Evolutionary conservation across 306 rosid genomes (phyloP).

Genomic region (Cucumis cinereus): DNA sequence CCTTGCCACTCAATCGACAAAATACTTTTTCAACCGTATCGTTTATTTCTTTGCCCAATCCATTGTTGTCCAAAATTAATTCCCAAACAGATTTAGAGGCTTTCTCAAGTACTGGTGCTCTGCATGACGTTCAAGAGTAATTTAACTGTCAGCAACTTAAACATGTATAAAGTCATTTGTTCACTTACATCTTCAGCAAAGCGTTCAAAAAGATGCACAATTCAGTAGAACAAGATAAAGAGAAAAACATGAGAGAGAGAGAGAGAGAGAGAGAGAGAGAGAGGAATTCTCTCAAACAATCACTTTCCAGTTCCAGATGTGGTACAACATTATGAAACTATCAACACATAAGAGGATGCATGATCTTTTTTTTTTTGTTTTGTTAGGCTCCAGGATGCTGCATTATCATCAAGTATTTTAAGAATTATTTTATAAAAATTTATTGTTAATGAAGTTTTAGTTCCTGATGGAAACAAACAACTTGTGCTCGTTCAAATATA

Average conservation of each 20-base stretch:
- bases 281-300: not conserved
- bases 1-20: slow-evolving; percentile 77
- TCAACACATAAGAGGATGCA: not conserved
- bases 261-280: not conserved
- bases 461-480: not conserved
- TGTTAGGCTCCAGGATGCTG: not conserved
- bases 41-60: slow-evolving; percentile 77
- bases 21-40: slow-evolving; percentile 78
- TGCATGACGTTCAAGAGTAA: slow-evolving; percentile 22
- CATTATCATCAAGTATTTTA: not conserved
- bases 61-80: slow-evolving; percentile 62
- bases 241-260: not conserved
- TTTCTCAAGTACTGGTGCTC: slow-evolving; percentile 81
- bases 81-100: slow-evolving; percentile 99
- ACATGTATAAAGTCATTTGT: not conserved
- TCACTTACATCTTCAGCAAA: not conserved
- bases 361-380: not conserved
- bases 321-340: not conserved
- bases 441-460: not conserved
- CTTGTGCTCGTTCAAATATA: not conserved
- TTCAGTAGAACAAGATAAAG: not conserved
- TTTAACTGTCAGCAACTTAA: slow-evolving; percentile 4
- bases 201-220: not conserved
- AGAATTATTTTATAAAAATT: not conserved
- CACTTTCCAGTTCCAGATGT: not conserved